phyloP scores from a whole-genome alignment of 2,329 filamentous ascomycete species.

The Lithohypha guttulata region DNA sequence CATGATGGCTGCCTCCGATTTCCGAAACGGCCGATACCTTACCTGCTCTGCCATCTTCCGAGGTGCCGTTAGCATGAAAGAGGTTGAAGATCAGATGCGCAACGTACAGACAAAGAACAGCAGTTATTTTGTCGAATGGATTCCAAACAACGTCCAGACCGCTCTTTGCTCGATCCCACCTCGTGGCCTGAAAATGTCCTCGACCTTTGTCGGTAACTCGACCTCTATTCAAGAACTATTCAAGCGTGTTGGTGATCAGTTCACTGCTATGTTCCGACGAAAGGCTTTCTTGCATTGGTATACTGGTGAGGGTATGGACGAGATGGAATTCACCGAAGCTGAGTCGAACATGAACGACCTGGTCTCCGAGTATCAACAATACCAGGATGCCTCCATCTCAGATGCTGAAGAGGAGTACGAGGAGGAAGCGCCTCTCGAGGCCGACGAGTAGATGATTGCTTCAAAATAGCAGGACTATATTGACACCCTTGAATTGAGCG shows the following conservation, averaged over 20 bases:
- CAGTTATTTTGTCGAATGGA: conserved; percentile 99
- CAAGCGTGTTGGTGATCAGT: conserved; percentile 99
- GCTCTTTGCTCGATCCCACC: conserved; percentile 98
- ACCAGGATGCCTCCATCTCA: conserved; percentile 96
- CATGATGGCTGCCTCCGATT: conserved; percentile 99
- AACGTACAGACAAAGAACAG: conserved; percentile 99
- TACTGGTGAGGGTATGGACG: conserved; percentile 99
- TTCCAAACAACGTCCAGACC: conserved; percentile 99
- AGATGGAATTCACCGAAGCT: conserved; percentile 99
- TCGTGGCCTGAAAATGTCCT: conserved; percentile 96
- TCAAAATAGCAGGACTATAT: no score
- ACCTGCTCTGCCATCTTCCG: conserved; percentile 99
- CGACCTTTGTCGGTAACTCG: conserved; percentile 98
- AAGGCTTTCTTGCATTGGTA: conserved; percentile 99
- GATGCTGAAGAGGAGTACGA: conserved; percentile 89
- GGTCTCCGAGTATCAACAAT: conserved; percentile 99
- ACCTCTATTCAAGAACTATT: conserved; percentile 99
- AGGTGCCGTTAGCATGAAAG: conserved; percentile 99
- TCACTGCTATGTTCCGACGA: conserved; percentile 99
- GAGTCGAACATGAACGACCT: conserved; percentile 99
- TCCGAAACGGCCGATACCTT: conserved; percentile 98
- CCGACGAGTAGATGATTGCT: conserved; percentile 19
- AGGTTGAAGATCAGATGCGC: conserved; percentile 99
- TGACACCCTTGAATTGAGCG: no score
- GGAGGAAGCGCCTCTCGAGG: conserved; percentile 19